phyloP scores from a whole-genome alignment of 106 monocot species.

The Dioscorea alata region DNA sequence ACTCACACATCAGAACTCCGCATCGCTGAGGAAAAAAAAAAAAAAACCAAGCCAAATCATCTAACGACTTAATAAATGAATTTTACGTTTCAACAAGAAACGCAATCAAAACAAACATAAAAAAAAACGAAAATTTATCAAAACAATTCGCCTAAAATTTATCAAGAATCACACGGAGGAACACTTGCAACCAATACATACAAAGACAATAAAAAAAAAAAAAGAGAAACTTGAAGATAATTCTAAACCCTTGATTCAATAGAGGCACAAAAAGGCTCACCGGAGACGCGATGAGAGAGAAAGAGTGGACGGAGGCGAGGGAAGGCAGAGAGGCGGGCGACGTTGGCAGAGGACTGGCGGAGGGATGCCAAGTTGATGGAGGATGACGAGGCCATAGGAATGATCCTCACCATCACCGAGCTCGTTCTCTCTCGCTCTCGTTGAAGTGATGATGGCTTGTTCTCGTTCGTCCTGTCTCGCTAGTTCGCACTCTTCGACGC shows the following conservation, averaged over 20 bases:
- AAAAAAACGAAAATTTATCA: neutral
- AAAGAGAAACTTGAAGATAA: neutral
- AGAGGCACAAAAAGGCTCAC: neutral
- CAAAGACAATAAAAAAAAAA: neutral
- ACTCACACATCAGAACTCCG: too few species aligned
- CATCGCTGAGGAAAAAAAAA: too few species aligned
- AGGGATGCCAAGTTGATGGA: neutral
- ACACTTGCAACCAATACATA: neutral
- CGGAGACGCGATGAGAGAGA: neutral
- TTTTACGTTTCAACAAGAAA: neutral
- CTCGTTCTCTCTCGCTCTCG: neutral
- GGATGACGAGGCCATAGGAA: constrained; percentile 5
- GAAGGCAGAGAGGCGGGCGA: neutral
- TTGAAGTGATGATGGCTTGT: too few species aligned
- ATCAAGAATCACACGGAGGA: neutral
- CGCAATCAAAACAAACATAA: neutral
- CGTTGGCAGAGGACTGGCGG: neutral
- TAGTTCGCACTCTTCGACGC: too few species aligned
- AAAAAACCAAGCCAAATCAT: too few species aligned
- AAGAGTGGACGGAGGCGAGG: neutral
- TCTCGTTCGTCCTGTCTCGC: too few species aligned
- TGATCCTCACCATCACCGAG: neutral
- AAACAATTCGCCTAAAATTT: neutral
- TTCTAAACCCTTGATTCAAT: neutral
- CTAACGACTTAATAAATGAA: too few species aligned